Base-by-base conservation (phyloP, 225 moss, liverwort and hornwort species). In the Pleurozium schreberi region DNA sequence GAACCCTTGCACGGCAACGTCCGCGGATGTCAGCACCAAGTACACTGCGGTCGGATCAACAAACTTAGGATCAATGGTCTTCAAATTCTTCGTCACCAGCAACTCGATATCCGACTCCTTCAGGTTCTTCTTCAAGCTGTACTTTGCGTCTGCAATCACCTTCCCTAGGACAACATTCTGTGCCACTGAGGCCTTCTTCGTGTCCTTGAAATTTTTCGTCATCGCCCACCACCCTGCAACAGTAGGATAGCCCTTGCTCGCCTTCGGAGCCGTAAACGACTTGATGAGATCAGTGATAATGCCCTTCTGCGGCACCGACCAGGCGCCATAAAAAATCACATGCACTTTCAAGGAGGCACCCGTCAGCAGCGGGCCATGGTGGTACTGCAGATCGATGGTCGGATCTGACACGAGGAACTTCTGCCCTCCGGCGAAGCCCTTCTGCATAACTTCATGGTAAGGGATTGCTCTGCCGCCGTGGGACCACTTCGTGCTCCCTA, bases 1-100 rank as follows among this genome's bases (percentile, higher is more conserved):
- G 83, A 95, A 95, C 5, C 92, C 93, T 71, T 93, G 91, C 78
- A 95, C 93, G 23, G 43, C 67, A 14, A 95, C 95, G 52, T 95
- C 91, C 6, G 86, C 14, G 30, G 91, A 87, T 7, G 95, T 95
- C 31, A 95, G 80, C 40, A 95, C 92, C 36, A 95, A 18, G 69
- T 93, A 91, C 22, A 95, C 49, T 6, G 91, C 92, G 19, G 36
- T 87, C 11, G 88, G 57, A 62, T 92, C 91, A 4, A 90, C 22
- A 7, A 12, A 45, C 42, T 82, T 88, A 1, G 92, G 55, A 9
- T 88, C 64, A 14, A 85, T 77, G 33, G 60, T 50, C 88, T 90
- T 85, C 31, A n/a, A 40, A 19, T n/a, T 88, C 7, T 77, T 88
- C 25, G 89, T 61, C 52, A 95, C 89, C 23, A 95, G 84, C 67